phyloP scores from a whole-genome alignment of 2,329 filamentous ascomycete genomes.

The Alternaria viburni region DNA sequence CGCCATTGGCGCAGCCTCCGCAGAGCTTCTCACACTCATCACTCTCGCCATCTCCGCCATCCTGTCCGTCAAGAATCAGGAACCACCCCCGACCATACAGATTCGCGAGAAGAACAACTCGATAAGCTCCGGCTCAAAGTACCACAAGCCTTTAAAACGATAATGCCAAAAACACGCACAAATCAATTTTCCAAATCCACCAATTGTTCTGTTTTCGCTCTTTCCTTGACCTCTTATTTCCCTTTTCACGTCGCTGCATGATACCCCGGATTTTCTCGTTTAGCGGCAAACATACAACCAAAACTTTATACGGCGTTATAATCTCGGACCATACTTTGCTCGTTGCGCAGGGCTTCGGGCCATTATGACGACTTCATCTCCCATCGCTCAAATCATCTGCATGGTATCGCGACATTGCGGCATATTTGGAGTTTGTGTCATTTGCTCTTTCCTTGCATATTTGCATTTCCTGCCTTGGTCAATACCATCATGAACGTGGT shows the following conservation, averaged over 20 bases:
- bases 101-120: slow-evolving; percentile 37
- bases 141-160: slow-evolving; percentile 24
- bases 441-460: slow-evolving; percentile 1
- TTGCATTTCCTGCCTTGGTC: neutral
- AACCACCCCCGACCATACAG: slow-evolving; percentile 29
- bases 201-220: neutral
- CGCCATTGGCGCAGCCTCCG: slow-evolving; percentile 41
- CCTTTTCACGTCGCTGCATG: slow-evolving; percentile 29
- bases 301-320: slow-evolving; percentile 11
- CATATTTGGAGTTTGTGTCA: slow-evolving; percentile 8
- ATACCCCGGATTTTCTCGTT: slow-evolving; percentile 32
- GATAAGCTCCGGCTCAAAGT: slow-evolving; percentile 26
- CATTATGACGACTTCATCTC: slow-evolving; percentile 1
- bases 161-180: slow-evolving; percentile 2
- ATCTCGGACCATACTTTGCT: neutral
- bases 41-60: slow-evolving; percentile 42
- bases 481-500: neutral
- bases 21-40: slow-evolving; percentile 40
- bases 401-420: slow-evolving; percentile 7
- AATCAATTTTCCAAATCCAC: neutral
- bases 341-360: neutral
- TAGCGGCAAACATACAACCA: slow-evolving; percentile 16
- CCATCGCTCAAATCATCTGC: neutral
- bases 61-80: slow-evolving; percentile 31
- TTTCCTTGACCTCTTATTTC: neutral